A percentile compares a stretch with the other conserved stretches of the same genome.
These are phyloP conservation scores for Cyclotella atomus DNA, from an alignment of 108 stramenopile genomes.

Conservation along the genomic window DNA sequence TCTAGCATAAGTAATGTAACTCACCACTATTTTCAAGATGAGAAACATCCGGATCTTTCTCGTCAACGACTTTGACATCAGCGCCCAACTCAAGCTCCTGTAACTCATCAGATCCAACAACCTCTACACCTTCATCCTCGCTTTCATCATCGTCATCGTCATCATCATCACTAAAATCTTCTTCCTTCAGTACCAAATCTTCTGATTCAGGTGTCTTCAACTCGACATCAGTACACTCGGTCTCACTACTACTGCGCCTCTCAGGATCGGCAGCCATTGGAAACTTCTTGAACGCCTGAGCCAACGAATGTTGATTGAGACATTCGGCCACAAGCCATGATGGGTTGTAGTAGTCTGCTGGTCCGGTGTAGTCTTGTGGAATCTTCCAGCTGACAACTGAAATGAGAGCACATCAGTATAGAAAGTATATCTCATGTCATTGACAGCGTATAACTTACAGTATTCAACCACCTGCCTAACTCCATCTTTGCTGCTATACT, in stretches of 20 bases:
- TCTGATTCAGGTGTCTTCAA: not conserved
- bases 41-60: not conserved
- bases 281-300: conserved; percentile 32
- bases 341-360: conserved; percentile 13
- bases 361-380: conserved; percentile 4
- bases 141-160: conserved; percentile 28
- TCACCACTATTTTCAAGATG: conserved; percentile 25
- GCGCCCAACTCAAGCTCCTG: conserved; percentile 2
- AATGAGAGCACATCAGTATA: conserved; percentile 4
- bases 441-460: conserved; percentile 14
- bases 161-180: conserved; percentile 15
- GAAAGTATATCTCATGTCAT: too few relatives aligned
- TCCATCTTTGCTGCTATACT: conserved; percentile 13
- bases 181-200: too few relatives aligned
- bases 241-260: not conserved
- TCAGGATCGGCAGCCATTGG: conserved; percentile 27
- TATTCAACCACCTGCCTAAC: conserved; percentile 31
- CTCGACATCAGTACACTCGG: not conserved
- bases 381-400: conserved; percentile 40
- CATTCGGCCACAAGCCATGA: conserved; percentile 34
- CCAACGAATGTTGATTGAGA: conserved; percentile 37
- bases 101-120: conserved; percentile 3
- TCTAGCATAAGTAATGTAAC: not conserved
- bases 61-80: not conserved
- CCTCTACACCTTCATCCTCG: conserved; percentile 13